These are phyloP conservation scores for Elsinoe ampelina DNA, from an alignment of 2,329 filamentous ascomycete species.

Conservation along the genomic window DNA sequence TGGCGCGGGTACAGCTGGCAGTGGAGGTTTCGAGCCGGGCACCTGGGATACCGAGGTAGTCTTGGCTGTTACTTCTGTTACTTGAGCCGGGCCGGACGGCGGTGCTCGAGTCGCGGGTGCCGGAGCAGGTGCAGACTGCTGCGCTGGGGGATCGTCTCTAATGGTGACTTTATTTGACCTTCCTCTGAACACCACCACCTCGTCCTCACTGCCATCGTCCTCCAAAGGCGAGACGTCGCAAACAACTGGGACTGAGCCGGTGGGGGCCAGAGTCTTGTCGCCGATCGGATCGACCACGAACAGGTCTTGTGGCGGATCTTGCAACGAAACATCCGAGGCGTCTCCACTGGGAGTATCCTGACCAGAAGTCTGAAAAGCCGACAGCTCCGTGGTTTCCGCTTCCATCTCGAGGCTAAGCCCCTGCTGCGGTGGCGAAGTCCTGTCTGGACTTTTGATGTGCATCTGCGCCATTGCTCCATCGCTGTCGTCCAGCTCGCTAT, in stretches of 20 bases:
- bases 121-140: neutral
- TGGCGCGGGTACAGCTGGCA: neutral
- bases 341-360: slow-evolving; percentile 3
- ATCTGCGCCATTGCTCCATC: slow-evolving; percentile 25
- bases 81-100: too few relatives aligned
- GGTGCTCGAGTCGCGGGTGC: too few relatives aligned
- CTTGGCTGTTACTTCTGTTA: neutral
- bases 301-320: neutral
- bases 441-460: slow-evolving; percentile 21
- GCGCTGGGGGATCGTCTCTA: slow-evolving; percentile 21
- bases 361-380: slow-evolving; percentile 10
- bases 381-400: slow-evolving; percentile 7
- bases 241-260: slow-evolving; percentile 3
- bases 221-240: neutral
- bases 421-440: slow-evolving; percentile 7
- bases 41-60: neutral
- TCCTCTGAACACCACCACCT: slow-evolving; percentile 61
- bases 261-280: slow-evolving; percentile 21
- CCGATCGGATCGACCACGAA: slow-evolving; percentile 29
- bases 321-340: neutral
- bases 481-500: slow-evolving; percentile 24
- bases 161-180: slow-evolving; percentile 28
- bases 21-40: neutral
- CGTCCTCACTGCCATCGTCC: slow-evolving; percentile 50
- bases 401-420: slow-evolving; percentile 16